Base-by-base conservation (phyloP, 176 grass and related monocot genomes). In the Alopecurus myosuroides region DNA sequence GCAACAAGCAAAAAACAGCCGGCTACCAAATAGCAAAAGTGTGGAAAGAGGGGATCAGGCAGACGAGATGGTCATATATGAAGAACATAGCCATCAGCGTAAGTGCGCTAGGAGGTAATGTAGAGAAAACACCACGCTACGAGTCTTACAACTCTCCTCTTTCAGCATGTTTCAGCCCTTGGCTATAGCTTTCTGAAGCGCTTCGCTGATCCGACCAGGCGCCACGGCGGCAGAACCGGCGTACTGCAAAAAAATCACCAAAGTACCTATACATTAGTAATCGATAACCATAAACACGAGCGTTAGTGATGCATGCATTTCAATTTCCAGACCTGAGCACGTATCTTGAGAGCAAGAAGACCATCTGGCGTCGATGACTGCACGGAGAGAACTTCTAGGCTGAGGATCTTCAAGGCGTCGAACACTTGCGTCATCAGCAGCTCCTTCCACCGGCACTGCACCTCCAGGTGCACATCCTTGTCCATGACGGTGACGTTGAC, bases 361-460 rank as follows among this genome's bases (percentile, higher is more conserved):
- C 81, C 87, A 2, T 92, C 83, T 6, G 44, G 77, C 25, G 90
- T 81, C 3, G 93, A 92, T 6, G 93, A 82, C 80, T 95, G 91
- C 19, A 95, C 91, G 1, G 91, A 95, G 23, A 94, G 77, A 39
- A 92, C 87, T 84, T 92, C 97, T 78, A 98, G 74, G 35, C 71
- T 26, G 55, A 98, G 84, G 78, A 77, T 40, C 71, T 92, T 87
- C 66, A 98, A 73, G 53, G 89, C 88, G 50, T 96, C 89, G 39
- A 98, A 81, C 66, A 94, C 88, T 18, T 84, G 83, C 3, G 94
- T 50, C 85, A 98, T 76, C 34, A 98, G 57, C 68, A 88, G 72
- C 52, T 95, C 88, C 80, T 92, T 88, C 91, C 93, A 98, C 17
- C 56, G 89, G 78, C 93, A 98, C 22, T 84, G 93, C 81, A 98